Percentiles rank a stretch among this genome's conserved stretches.
Conservation (phyloP, 2,329 filamentous ascomycete genomes). For the Beauveria australis region DNA sequence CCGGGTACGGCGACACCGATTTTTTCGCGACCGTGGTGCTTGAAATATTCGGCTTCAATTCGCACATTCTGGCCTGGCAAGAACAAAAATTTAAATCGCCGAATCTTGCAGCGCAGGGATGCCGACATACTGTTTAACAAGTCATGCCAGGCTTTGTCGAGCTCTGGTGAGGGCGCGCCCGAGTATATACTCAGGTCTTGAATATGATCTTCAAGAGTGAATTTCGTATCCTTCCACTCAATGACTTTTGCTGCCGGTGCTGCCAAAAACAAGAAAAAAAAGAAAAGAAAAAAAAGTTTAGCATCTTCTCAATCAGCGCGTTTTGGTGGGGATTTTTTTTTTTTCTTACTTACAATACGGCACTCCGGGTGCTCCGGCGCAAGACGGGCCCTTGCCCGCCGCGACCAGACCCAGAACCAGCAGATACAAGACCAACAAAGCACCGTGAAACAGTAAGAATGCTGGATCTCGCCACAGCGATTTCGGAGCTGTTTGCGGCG, state of each 20-base stretch:
- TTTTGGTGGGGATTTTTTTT: not conserved
- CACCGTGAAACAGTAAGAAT: not conserved
- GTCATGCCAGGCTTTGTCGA: constrained; percentile 8
- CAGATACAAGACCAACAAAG: not conserved
- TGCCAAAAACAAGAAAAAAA: not conserved
- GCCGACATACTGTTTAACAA: not conserved
- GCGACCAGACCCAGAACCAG: not conserved
- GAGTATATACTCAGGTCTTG: constrained; percentile 8
- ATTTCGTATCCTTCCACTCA: constrained; percentile 2
- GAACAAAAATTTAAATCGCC: not conserved
- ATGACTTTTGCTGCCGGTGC: not conserved
- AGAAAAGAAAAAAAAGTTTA: too few species aligned
- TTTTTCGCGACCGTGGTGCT: constrained; percentile 4
- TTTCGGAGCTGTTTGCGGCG: too few species aligned
- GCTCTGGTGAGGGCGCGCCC: not conserved
- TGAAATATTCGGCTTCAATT: constrained; percentile 1
- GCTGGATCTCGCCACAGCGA: not conserved
- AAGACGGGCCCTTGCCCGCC: not conserved
- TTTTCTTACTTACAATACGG: not conserved
- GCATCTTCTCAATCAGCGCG: not conserved
- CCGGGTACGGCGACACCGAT: constrained; percentile 3
- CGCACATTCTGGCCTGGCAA: constrained; percentile 2
- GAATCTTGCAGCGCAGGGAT: too few species aligned
- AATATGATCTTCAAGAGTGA: constrained; percentile 7
- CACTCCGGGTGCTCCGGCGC: not conserved